These are phyloP conservation scores for Candida ortonii DNA, from an alignment of 805 yeast genomes.

Conservation along the genomic window DNA sequence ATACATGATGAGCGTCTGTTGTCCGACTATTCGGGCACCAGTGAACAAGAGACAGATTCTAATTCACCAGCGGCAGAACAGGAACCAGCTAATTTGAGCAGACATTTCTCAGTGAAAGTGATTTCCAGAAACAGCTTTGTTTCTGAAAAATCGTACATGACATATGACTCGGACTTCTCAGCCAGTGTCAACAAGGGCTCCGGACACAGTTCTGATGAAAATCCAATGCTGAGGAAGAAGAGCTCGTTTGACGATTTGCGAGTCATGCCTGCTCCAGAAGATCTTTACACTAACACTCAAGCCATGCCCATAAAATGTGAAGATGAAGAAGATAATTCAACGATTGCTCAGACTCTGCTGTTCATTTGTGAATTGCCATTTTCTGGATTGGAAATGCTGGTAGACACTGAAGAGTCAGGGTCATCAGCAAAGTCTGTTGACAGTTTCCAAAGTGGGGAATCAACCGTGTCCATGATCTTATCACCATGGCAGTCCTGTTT, in stretches of 20 bases:
- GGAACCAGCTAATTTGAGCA: slow-evolving; percentile 6
- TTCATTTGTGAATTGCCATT: slow-evolving; percentile 30
- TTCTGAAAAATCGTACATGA: slow-evolving; percentile 48
- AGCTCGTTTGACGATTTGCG: slow-evolving; percentile 48
- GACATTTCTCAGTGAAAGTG: slow-evolving; percentile 27
- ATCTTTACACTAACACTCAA: no score
- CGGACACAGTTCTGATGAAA: slow-evolving; percentile 11
- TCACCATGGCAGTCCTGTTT: slow-evolving; percentile 32
- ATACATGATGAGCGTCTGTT: no score
- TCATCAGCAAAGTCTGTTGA: slow-evolving; percentile 3
- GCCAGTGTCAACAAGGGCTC: slow-evolving; percentile 17
- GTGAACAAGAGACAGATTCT: no score
- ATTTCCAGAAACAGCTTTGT: slow-evolving; percentile 37
- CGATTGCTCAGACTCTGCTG: no score
- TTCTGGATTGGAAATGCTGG: no score
- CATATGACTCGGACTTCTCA: slow-evolving; percentile 59
- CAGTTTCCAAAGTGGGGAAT: slow-evolving; percentile 14
- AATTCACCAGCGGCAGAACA: slow-evolving; percentile 5
- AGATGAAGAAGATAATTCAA: slow-evolving; percentile 8
- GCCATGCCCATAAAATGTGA: no score
- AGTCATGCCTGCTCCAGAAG: slow-evolving; percentile 13
- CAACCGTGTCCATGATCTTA: slow-evolving; percentile 31
- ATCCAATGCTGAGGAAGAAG: slow-evolving; percentile 42
- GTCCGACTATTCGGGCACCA: no score
- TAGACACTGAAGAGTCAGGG: slow-evolving; percentile 15